Conservation (phyloP, 2,329 filamentous ascomycete species). For the Lecanicillium sp. region DNA sequence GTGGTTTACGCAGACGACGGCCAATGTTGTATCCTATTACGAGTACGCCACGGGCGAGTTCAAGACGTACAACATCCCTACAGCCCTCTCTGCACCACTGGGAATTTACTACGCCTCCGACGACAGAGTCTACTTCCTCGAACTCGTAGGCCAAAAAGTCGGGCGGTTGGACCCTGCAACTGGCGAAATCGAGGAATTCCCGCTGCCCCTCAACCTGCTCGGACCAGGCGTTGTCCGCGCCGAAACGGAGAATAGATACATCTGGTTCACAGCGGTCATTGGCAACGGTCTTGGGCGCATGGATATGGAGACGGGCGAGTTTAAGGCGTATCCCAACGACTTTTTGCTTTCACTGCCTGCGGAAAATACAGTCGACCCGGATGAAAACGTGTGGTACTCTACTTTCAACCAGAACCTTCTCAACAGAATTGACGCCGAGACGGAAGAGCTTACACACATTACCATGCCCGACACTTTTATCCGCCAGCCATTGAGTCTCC, state of each 20-base stretch:
- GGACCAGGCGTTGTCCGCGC: neutral
- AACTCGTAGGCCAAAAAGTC: slow-evolving; percentile 1
- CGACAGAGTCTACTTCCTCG: neutral
- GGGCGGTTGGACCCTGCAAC: neutral
- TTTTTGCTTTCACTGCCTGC: neutral
- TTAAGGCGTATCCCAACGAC: neutral
- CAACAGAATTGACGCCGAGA: neutral
- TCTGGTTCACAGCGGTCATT: neutral
- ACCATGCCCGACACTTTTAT: neutral
- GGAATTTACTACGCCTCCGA: neutral
- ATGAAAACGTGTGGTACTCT: neutral
- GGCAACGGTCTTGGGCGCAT: neutral
- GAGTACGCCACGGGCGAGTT: slow-evolving; percentile 1
- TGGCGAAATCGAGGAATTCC: neutral
- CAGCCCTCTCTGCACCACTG: neutral
- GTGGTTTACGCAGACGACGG: neutral
- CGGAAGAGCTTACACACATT: neutral
- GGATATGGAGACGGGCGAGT: neutral
- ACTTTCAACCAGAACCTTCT: slow-evolving; percentile 1
- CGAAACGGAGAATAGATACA: neutral
- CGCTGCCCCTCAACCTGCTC: neutral
- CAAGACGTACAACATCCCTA: neutral
- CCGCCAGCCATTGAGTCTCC: neutral
- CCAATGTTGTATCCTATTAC: neutral
- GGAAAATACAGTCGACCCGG: neutral